Evolutionary conservation across 352 stramenopile species (phyloP).

Genomic region (Phytophthora fragariae): DNA sequence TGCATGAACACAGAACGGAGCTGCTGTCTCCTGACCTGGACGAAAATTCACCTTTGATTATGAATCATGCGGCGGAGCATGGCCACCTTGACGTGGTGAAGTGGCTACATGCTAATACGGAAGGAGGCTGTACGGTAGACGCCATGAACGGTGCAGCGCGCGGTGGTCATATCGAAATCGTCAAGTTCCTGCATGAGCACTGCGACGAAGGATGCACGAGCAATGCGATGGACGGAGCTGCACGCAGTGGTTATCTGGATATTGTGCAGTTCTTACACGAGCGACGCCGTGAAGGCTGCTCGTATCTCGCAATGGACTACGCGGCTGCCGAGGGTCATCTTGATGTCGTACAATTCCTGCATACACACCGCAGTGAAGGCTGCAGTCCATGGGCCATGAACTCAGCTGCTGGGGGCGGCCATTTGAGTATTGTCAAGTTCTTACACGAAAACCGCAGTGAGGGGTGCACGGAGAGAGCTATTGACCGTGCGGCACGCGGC

Average conservation of each 20-base stretch:
- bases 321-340: constrained; percentile 36
- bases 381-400: constrained; percentile 41
- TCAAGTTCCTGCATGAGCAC: constrained; percentile 52
- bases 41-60: constrained; percentile 35
- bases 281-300: constrained; percentile 34
- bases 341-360: constrained; percentile 36
- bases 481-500: constrained; percentile 32
- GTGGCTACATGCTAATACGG: constrained; percentile 42
- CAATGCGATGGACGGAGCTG: constrained; percentile 42
- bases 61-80: constrained; percentile 45
- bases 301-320: constrained; percentile 40
- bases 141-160: constrained; percentile 40
- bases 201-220: constrained; percentile 36
- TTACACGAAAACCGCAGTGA: constrained; percentile 40
- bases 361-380: constrained; percentile 31
- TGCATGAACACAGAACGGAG: constrained; percentile 32
- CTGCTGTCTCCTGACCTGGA: constrained; percentile 19
- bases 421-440: constrained; percentile 44
- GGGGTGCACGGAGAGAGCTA: constrained; percentile 36
- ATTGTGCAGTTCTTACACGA: constrained; percentile 45
- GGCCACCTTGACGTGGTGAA: constrained; percentile 46
- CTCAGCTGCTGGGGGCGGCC: constrained; percentile 38
- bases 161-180: constrained; percentile 41
- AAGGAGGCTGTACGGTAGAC: constrained; percentile 32
- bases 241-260: constrained; percentile 32